These are phyloP conservation scores for Lactarius tabidus DNA, from an alignment of 768 basidiomycete genomes.

Conservation along the genomic window DNA sequence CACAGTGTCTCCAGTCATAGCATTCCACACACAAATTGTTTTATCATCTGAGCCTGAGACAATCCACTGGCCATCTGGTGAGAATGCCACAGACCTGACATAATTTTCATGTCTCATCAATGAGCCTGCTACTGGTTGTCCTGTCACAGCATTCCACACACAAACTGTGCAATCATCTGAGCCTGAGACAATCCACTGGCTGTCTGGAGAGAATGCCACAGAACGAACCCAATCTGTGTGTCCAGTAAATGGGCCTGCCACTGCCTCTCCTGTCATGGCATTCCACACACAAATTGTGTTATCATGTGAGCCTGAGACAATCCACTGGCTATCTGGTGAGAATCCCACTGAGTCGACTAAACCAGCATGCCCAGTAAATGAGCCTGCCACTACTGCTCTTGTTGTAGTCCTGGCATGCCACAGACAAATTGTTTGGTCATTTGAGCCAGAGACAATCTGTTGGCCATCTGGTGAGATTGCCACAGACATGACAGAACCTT, in stretches of 20 bases:
- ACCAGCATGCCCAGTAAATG: no score
- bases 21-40: no score
- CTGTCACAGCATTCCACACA: not conserved
- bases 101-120: not conserved
- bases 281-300: conserved; percentile 28
- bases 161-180: not conserved
- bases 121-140: not conserved
- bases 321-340: no score
- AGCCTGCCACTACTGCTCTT: no score
- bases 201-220: conserved; percentile 1
- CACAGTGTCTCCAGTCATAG: no score
- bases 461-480: no score
- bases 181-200: not conserved
- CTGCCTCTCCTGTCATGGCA: not conserved
- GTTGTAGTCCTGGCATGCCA: not conserved
- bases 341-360: no score
- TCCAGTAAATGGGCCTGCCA: not conserved
- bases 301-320: no score
- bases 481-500: no score
- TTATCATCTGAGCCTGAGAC: conserved; percentile 28
- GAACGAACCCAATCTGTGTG: not conserved
- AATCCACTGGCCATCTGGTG: conserved; percentile 23
- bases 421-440: conserved; percentile 27
- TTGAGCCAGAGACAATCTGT: no score
- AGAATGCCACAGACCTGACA: conserved; percentile 8